These are phyloP conservation scores for Musa beccarii DNA, from an alignment of 176 grass and related monocot species.

Conservation along the genomic window DNA sequence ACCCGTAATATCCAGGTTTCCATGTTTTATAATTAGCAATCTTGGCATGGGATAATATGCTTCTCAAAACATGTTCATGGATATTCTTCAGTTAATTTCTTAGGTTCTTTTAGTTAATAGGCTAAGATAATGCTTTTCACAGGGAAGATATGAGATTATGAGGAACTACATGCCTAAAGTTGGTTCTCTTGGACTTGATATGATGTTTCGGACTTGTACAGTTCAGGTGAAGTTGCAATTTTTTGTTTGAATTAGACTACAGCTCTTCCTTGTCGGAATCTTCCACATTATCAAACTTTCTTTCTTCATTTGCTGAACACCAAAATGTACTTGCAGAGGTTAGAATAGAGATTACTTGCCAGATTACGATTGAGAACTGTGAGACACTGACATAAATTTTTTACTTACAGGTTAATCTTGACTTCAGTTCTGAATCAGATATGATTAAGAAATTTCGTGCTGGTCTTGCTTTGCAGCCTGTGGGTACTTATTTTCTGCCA, in stretches of 20 bases:
- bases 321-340: slow-evolving; percentile 1
- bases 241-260: neutral
- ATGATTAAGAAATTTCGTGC: slow-evolving; percentile 92
- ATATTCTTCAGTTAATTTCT: neutral
- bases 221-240: slow-evolving; percentile 49
- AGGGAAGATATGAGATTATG: slow-evolving; percentile 96
- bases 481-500: slow-evolving; percentile 35
- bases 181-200: slow-evolving; percentile 87
- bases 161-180: slow-evolving; percentile 99
- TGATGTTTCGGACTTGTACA: slow-evolving; percentile 99
- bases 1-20: neutral
- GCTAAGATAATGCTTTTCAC: slow-evolving; percentile 11
- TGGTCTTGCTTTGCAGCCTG: slow-evolving; percentile 84
- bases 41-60: neutral
- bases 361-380: neutral
- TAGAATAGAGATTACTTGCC: neutral
- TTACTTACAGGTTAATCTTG: slow-evolving; percentile 78
- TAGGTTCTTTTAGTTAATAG: neutral
- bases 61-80: neutral
- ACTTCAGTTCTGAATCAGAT: slow-evolving; percentile 95
- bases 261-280: neutral
- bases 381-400: slow-evolving; percentile 13
- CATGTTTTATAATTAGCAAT: neutral
- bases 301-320: neutral
- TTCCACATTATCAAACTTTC: neutral